Conservation (phyloP, 83 land plant species). For the Isoetes engelmannii region DNA sequence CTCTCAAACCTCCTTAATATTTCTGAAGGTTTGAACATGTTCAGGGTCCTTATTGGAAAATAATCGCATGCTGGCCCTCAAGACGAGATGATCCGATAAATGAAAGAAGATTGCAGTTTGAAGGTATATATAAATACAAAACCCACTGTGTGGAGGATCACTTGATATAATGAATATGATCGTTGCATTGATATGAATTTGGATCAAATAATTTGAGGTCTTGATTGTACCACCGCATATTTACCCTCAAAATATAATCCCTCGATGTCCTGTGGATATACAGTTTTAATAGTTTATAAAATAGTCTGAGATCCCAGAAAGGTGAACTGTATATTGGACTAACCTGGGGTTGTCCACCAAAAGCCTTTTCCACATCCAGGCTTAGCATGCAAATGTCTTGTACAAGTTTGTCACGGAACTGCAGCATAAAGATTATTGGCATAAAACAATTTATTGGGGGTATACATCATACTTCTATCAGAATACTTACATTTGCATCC, state of each 20-base stretch:
- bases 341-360: slow-evolving; percentile 16
- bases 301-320: neutral
- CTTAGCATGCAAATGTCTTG: slow-evolving; percentile 5
- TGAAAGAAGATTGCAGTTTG: too few relatives aligned
- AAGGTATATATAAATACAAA: too few relatives aligned
- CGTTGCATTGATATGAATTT: too few relatives aligned
- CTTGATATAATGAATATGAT: too few relatives aligned
- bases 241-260: neutral
- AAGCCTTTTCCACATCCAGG: slow-evolving; percentile 19
- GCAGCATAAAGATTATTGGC: neutral
- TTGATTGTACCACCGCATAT: neutral
- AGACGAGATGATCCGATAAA: too few relatives aligned
- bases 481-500: slow-evolving; percentile 6
- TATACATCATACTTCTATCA: neutral
- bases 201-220: neutral
- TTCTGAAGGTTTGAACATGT: too few relatives aligned
- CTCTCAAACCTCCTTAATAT: too few relatives aligned
- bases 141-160: too few relatives aligned
- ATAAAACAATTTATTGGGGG: neutral
- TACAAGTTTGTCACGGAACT: slow-evolving; percentile 19
- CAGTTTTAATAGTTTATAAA: neutral
- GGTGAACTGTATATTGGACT: neutral
- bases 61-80: too few relatives aligned
- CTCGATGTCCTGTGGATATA: slow-evolving; percentile 3
- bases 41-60: too few relatives aligned